These are phyloP conservation scores for Ophiostoma angusticollis DNA, from an alignment of 2,329 filamentous ascomycete genomes.

Conservation along the genomic window DNA sequence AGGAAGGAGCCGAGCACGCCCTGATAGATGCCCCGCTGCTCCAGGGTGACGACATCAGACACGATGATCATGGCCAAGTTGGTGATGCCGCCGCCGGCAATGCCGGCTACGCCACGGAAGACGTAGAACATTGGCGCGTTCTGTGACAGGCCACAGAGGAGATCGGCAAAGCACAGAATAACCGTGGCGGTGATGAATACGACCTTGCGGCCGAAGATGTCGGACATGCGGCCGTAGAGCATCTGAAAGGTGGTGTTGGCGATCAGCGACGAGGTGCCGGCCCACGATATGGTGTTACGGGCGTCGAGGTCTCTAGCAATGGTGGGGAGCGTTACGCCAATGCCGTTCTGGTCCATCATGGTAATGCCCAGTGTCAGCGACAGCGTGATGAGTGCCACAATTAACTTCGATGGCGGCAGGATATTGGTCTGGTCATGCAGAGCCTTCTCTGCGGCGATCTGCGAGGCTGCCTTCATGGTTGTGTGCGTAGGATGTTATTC, in stretches of 20 bases:
- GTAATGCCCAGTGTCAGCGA: conserved; percentile 39
- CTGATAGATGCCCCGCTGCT: conserved; percentile 43
- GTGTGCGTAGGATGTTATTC: too few relatives aligned
- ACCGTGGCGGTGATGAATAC: conserved; percentile 40
- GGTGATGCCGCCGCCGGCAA: conserved; percentile 47
- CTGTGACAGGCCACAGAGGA: conserved; percentile 44
- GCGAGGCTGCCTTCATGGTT: too few relatives aligned
- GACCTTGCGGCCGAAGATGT: conserved; percentile 48
- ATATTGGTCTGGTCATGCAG: conserved; percentile 36
- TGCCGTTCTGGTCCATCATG: conserved; percentile 44
- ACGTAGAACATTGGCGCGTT: conserved; percentile 47
- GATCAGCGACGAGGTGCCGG: conserved; percentile 39
- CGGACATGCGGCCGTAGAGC: conserved; percentile 47
- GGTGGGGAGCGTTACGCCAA: conserved; percentile 36
- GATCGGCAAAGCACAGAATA: conserved; percentile 41
- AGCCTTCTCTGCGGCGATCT: conserved; percentile 2
- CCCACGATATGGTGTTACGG: conserved; percentile 40
- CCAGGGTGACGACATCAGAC: conserved; percentile 44
- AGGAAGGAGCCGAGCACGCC: conserved; percentile 28
- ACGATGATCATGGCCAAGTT: conserved; percentile 49
- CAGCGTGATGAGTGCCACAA: conserved; percentile 38
- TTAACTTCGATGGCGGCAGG: conserved; percentile 34
- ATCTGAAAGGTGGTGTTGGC: conserved; percentile 51
- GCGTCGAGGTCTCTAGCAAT: conserved; percentile 23
- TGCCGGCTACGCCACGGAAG: conserved; percentile 45